Conservation (phyloP, 2,329 filamentous ascomycete species). For the Aspergillus neotritici region DNA sequence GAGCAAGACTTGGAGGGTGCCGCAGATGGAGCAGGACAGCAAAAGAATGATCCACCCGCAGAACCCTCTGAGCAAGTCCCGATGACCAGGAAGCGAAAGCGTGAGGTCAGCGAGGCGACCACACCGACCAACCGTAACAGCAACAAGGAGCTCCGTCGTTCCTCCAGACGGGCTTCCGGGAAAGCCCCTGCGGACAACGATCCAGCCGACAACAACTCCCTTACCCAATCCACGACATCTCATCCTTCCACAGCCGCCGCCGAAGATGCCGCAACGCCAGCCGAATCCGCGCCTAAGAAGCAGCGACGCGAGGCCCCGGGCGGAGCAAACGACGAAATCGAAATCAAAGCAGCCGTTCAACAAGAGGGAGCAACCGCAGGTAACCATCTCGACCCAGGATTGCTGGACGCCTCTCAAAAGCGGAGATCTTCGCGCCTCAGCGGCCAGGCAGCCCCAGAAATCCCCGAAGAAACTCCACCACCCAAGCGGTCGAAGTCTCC, state of each 20-base stretch:
- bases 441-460: conserved; percentile 13
- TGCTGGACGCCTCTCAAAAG: conserved; percentile 22
- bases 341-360: neutral
- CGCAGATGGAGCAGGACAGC: conserved; percentile 23
- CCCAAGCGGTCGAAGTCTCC: conserved; percentile 12
- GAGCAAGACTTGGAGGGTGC: conserved; percentile 40
- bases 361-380: neutral
- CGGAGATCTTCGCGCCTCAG: conserved; percentile 28
- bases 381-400: conserved; percentile 1
- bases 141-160: conserved; percentile 26
- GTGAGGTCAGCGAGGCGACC: conserved; percentile 18
- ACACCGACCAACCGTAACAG: conserved; percentile 4
- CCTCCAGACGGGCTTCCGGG: conserved; percentile 20
- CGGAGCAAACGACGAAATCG: too few species aligned
- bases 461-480: conserved; percentile 9
- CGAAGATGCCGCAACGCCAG: conserved; percentile 22
- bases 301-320: too few species aligned
- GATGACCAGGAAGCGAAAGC: conserved; percentile 31
- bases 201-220: conserved; percentile 2
- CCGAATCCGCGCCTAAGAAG: conserved; percentile 2
- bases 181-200: conserved; percentile 9
- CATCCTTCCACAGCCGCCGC: conserved; percentile 8
- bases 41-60: conserved; percentile 4
- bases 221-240: conserved; percentile 1
- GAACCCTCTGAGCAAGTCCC: conserved; percentile 9